phyloP scores from a whole-genome alignment of 2,329 filamentous ascomycete species.

The Colletotrichum melonis region DNA sequence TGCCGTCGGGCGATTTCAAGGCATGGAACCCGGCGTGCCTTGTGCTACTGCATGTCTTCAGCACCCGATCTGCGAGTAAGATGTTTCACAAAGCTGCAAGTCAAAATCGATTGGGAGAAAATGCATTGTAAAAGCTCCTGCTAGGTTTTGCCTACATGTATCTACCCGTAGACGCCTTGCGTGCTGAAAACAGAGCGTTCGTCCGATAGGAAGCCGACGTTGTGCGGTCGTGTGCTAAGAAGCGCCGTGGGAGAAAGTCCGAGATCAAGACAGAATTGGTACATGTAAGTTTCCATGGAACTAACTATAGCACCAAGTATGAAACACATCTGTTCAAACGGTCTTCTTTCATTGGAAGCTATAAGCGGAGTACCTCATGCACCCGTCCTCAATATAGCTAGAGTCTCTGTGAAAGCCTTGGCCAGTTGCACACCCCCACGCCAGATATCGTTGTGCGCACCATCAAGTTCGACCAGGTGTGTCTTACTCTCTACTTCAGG shows the following conservation, averaged over 20 bases:
- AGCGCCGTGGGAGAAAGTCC: background rate
- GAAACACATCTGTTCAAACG: background rate
- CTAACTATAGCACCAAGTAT: background rate
- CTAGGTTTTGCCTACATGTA: background rate
- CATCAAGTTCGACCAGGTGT: conserved; percentile 3
- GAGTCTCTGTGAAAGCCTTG: conserved; percentile 9
- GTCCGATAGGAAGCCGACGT: background rate
- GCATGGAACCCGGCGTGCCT: background rate
- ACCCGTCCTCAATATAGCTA: background rate
- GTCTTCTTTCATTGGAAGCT: background rate
- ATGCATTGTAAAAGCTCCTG: background rate
- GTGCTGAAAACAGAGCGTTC: background rate
- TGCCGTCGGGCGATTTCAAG: background rate
- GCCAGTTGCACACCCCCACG: conserved; percentile 3
- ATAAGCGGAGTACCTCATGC: background rate
- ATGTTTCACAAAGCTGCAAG: background rate
- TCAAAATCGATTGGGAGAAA: background rate
- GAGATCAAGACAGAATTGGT: background rate
- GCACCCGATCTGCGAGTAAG: background rate
- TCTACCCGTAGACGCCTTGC: background rate
- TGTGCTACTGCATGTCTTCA: background rate
- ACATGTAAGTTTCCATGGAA: background rate
- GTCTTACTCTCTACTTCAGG: conserved; percentile 3
- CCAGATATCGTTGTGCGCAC: conserved; percentile 28
- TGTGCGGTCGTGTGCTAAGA: background rate